Conservation (phyloP, 139 green algal species). For the Raphidocelis subcapitata region DNA sequence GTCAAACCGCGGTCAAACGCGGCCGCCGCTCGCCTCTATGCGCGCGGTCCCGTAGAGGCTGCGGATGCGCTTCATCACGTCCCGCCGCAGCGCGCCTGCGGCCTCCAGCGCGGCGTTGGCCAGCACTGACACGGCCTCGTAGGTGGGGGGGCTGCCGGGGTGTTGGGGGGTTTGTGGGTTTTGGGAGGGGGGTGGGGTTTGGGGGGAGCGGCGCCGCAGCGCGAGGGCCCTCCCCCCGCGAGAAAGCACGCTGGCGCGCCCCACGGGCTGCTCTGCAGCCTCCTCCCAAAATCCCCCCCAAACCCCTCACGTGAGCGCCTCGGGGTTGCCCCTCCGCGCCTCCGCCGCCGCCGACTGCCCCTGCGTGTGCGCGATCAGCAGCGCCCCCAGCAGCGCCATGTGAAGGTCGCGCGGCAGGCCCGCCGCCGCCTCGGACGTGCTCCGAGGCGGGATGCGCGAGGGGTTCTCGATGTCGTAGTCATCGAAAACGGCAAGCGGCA, state of each 20-base stretch:
- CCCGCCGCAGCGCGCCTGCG: constrained; percentile 7
- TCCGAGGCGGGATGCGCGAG: constrained; percentile 7
- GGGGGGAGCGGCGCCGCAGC: too few relatives aligned
- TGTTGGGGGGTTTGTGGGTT: too few relatives aligned
- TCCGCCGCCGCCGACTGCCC: background rate
- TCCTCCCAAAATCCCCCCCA: too few relatives aligned
- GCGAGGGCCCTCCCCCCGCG: too few relatives aligned
- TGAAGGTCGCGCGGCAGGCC: constrained; percentile 36
- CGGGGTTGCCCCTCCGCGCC: background rate
- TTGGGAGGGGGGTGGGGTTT: too few relatives aligned
- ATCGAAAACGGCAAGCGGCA: constrained; percentile 40
- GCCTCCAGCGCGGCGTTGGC: constrained; percentile 17
- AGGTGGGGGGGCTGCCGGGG: too few relatives aligned
- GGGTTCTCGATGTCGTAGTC: constrained; percentile 24
- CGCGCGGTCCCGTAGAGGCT: background rate
- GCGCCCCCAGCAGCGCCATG: constrained; percentile 21
- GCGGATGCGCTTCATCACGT: background rate
- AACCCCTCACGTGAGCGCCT: too few relatives aligned
- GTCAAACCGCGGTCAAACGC: too few relatives aligned
- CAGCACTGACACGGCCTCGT: constrained; percentile 1
- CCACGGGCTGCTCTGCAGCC: too few relatives aligned
- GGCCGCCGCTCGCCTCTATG: constrained; percentile 4
- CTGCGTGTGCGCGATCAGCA: constrained; percentile 9
- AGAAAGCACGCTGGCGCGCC: too few relatives aligned
- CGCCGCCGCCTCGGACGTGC: background rate